Percentiles rank a stretch among this genome's conserved stretches.
Evolutionary conservation across 164 flowering plant genomes (phyloP).

Genomic region (Piper longum): DNA sequence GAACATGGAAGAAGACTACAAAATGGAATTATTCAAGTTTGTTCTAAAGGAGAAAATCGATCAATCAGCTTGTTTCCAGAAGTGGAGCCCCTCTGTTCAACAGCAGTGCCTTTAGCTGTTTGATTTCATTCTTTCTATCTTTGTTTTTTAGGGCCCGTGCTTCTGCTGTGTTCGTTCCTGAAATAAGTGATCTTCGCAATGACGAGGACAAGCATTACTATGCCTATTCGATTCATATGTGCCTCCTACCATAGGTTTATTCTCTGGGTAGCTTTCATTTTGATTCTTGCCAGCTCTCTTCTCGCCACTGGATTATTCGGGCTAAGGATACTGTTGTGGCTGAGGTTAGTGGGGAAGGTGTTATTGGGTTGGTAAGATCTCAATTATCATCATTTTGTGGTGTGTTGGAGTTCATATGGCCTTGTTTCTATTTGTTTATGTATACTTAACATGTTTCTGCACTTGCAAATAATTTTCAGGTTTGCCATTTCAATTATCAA

Average conservation of each 20-base stretch:
- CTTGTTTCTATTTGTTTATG: too few species aligned
- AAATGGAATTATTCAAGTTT: constrained; percentile 45
- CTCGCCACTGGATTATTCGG: constrained; percentile 76
- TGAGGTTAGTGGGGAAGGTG: constrained; percentile 57
- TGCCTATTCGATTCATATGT: constrained; percentile 80
- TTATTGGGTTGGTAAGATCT: constrained; percentile 65
- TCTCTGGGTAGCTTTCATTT: constrained; percentile 34
- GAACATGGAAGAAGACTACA: constrained; percentile 74
- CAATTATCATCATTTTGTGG: neutral
- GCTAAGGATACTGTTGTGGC: constrained; percentile 37
- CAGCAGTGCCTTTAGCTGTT: too few species aligned
- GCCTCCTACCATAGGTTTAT: constrained; percentile 55
- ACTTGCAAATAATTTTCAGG: too few species aligned
- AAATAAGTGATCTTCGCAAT: constrained; percentile 34
- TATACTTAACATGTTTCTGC: too few species aligned
- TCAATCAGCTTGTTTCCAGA: constrained; percentile 64
- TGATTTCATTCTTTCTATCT: too few species aligned
- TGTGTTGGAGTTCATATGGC: too few species aligned
- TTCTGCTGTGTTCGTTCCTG: constrained; percentile 81
- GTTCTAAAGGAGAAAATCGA: constrained; percentile 22
- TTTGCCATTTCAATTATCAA: too few species aligned
- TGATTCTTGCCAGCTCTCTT: constrained; percentile 63
- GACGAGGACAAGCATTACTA: constrained; percentile 31
- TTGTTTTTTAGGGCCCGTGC: constrained; percentile 53
- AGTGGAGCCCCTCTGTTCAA: constrained; percentile 49